Evolutionary conservation across 1,139 yeast genomes (phyloP).

Genomic region (Nadsonia commutata): DNA sequence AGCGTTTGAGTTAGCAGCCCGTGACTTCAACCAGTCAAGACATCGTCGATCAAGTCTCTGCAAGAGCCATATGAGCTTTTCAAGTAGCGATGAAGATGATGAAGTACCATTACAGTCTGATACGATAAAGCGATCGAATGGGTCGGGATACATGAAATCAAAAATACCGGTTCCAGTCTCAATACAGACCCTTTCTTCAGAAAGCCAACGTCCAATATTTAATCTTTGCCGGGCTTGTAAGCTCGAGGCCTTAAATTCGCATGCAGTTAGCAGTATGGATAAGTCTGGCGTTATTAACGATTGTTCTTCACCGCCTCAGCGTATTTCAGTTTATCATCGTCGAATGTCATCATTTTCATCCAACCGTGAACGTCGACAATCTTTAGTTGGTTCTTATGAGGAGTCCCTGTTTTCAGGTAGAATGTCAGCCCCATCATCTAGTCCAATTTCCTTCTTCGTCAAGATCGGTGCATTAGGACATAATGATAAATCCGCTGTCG

Average conservation of each 20-base stretch:
- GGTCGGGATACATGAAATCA: no score
- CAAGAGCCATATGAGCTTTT: background rate
- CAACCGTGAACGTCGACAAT: background rate
- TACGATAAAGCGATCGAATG: no score
- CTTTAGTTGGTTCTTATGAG: conserved; percentile 24
- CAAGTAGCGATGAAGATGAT: background rate
- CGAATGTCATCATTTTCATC: background rate
- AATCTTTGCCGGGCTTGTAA: background rate
- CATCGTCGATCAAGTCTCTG: background rate
- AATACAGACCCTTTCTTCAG: no score
- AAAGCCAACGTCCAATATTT: background rate
- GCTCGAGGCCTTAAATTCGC: background rate
- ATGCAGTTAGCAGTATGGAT: background rate
- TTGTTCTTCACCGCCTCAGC: no score
- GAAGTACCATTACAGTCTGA: no score
- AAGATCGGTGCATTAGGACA: conserved; percentile 20
- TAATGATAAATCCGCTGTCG: conserved; percentile 8
- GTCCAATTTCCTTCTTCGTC: conserved; percentile 19
- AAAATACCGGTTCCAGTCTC: no score
- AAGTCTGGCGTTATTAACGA: background rate
- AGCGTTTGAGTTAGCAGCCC: no score
- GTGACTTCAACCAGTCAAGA: background rate
- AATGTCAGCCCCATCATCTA: conserved; percentile 21
- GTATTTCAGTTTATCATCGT: background rate
- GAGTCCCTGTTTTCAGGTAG: conserved; percentile 23